phyloP scores from a whole-genome alignment of 352 stramenopile species.

The Pythium folliculosum region DNA sequence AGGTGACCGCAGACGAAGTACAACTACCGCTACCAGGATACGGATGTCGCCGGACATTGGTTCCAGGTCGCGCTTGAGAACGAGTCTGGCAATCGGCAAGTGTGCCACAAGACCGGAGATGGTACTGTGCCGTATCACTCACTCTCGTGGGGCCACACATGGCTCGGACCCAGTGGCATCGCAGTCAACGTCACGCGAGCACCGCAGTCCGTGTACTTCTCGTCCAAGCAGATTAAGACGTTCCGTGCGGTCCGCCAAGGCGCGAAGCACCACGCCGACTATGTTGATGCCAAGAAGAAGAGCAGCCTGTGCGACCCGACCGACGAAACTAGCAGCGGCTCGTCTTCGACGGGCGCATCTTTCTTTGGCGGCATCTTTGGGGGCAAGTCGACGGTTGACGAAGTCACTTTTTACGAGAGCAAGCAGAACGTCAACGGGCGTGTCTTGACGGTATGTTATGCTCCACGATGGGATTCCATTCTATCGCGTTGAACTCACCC shows the following conservation, averaged over 20 bases:
- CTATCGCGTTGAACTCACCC: too few relatives aligned
- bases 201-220: constrained; percentile 77
- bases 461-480: too few relatives aligned
- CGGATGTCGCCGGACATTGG: constrained; percentile 52
- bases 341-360: constrained; percentile 7
- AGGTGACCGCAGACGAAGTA: constrained; percentile 48
- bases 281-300: constrained; percentile 47
- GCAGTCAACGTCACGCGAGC: constrained; percentile 70
- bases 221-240: constrained; percentile 46
- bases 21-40: constrained; percentile 74
- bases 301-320: constrained; percentile 31
- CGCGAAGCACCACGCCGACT: constrained; percentile 61
- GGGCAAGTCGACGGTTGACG: constrained; percentile 38
- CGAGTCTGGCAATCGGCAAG: constrained; percentile 44
- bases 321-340: background rate
- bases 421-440: constrained; percentile 33
- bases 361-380: constrained; percentile 77
- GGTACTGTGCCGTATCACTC: constrained; percentile 81
- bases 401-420: constrained; percentile 80
- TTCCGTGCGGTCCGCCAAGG: constrained; percentile 50
- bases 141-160: constrained; percentile 76
- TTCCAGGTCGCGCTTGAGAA: constrained; percentile 58
- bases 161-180: constrained; percentile 49
- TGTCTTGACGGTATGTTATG: constrained; percentile 35
- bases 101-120: constrained; percentile 76